Percentiles rank a stretch among this genome's conserved stretches.
Evolutionary conservation across 805 yeast genomes (phyloP).

Genomic region (Priceomyces medius): DNA sequence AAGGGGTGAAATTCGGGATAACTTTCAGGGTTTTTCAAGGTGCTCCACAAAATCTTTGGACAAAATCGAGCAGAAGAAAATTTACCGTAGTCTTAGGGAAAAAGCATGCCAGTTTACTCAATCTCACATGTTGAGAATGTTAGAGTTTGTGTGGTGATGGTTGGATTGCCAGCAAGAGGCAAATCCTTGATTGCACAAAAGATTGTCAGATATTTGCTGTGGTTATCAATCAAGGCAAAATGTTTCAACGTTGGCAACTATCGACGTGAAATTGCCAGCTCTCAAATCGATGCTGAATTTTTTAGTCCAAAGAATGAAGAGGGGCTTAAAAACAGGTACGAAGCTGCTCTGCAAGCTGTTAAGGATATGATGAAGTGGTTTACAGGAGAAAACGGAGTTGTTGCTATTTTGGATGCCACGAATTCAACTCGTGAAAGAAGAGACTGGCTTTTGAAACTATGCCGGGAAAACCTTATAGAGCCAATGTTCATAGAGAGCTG

Average conservation of each 20-base stretch:
- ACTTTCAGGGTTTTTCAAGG: neutral
- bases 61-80: neutral
- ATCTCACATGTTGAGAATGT: conserved; percentile 65
- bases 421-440: conserved; percentile 79
- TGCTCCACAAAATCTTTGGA: neutral
- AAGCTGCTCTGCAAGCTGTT: conserved; percentile 72
- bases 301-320: conserved; percentile 67
- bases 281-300: conserved; percentile 72
- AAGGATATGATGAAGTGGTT: conserved; percentile 87
- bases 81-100: neutral
- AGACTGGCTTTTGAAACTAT: conserved; percentile 56
- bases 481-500: conserved; percentile 92
- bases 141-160: conserved; percentile 84
- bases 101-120: conserved; percentile 53
- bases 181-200: conserved; percentile 93
- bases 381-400: conserved; percentile 73
- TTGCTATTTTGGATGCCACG: conserved; percentile 92
- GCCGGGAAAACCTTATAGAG: conserved; percentile 67
- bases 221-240: conserved; percentile 86
- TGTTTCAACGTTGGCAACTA: conserved; percentile 89
- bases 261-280: conserved; percentile 55
- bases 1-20: neutral
- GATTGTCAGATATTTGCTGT: conserved; percentile 84
- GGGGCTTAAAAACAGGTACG: conserved; percentile 60
- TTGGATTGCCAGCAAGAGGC: conserved; percentile 88